Conservation (phyloP, 805 yeast genomes). For the Kluyveromyces starmeri region DNA sequence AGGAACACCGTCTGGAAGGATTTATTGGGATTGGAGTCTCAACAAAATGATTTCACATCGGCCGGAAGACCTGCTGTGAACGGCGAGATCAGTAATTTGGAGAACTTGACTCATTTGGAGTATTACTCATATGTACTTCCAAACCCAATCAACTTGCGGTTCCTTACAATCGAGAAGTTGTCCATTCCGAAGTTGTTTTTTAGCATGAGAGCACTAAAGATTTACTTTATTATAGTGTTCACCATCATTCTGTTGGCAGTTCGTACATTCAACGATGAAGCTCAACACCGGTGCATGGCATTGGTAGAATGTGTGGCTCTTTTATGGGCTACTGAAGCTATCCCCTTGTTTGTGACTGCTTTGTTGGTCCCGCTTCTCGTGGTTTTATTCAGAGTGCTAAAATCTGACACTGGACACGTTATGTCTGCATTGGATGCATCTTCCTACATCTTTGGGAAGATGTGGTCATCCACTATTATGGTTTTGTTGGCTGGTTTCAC, state of each 20-base stretch:
- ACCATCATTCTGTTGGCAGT: conserved; percentile 49
- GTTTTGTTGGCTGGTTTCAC: conserved; percentile 87
- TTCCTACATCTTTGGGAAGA: conserved; percentile 59
- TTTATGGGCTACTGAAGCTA: conserved; percentile 92
- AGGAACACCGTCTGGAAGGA: conserved; percentile 95
- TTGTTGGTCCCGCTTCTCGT: conserved; percentile 71
- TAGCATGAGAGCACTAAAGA: conserved; percentile 40
- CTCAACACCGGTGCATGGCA: conserved; percentile 58
- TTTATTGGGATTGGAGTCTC: conserved; percentile 77
- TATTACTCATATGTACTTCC: conserved; percentile 29
- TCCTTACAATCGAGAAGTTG: conserved; percentile 25
- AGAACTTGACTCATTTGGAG: conserved; percentile 20
- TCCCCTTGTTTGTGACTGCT: conserved; percentile 90
- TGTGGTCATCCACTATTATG: conserved; percentile 95
- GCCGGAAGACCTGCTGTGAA: conserved; percentile 32
- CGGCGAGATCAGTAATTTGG: conserved; percentile 19
- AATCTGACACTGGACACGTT: conserved; percentile 41
- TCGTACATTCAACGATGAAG: conserved; percentile 52
- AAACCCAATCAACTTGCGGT: conserved; percentile 18
- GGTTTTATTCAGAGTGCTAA: conserved; percentile 59
- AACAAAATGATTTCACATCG: conserved; percentile 34
- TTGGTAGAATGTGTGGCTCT: conserved; percentile 55
- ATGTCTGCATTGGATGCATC: conserved; percentile 60
- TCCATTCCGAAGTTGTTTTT: conserved; percentile 41
- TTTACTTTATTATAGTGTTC: conserved; percentile 39